A percentile compares a stretch with the other conserved stretches of the same genome.
Evolutionary conservation across 2,329 filamentous ascomycete species (phyloP).

Genomic region (Xylaria hypoxylon): DNA sequence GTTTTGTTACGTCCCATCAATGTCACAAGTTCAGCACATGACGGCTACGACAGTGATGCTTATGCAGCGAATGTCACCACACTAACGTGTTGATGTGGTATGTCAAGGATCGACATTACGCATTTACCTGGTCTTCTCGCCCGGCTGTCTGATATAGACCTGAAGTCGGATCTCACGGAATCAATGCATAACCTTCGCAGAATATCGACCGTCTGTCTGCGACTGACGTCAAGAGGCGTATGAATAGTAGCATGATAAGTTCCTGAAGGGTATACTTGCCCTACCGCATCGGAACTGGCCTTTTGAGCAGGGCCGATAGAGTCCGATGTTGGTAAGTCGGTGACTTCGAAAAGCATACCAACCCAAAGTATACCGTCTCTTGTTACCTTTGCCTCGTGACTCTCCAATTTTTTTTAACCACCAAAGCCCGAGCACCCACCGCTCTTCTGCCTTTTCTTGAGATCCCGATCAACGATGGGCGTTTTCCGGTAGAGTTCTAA

Average conservation of each 20-base stretch:
- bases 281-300: neutral
- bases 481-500: conserved; percentile 6
- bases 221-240: conserved; percentile 11
- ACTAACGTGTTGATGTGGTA: conserved; percentile 19
- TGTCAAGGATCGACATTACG: conserved; percentile 28
- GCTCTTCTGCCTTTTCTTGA: neutral
- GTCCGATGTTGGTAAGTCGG: neutral
- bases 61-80: conserved; percentile 22
- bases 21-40: conserved; percentile 23
- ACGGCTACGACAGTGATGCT: conserved; percentile 11
- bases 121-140: conserved; percentile 9
- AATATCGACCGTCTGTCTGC: conserved; percentile 7
- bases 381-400: conserved; percentile 19
- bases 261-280: neutral
- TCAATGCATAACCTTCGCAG: conserved; percentile 6
- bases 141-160: conserved; percentile 10
- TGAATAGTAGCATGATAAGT: conserved; percentile 15
- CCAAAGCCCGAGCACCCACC: neutral
- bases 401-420: conserved; percentile 7
- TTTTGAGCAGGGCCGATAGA: neutral
- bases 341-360: conserved; percentile 15
- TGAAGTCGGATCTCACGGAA: conserved; percentile 21
- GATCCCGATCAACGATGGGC: neutral
- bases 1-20: conserved; percentile 1
- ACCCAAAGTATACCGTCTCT: conserved; percentile 11